Evolutionary conservation across 192 early-diverging fungal species (phyloP), one percentile per base, ranked within the genome.

Genomic region (Gamsiella multidivaricata): DNA sequence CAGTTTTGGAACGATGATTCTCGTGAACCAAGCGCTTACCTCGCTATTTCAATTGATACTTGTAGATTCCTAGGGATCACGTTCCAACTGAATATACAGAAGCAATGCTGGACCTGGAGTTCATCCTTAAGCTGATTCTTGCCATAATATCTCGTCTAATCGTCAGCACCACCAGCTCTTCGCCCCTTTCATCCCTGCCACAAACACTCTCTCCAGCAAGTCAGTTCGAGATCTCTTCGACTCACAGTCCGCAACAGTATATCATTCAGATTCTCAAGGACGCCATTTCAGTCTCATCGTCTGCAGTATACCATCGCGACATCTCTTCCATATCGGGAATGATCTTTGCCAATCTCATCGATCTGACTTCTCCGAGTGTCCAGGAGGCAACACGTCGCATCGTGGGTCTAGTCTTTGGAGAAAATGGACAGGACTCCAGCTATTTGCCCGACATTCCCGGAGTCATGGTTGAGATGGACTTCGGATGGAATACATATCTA

Each of bases 311-410:
- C 33, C 74, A 78, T 22, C 74, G 74, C 41, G 74, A 78, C 43
- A 25, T 78, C 9, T 78, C 74, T 33, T 78, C 74, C 15, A 78
- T 78, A 22, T 78, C 74, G 17, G 74, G 74, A 51, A 78, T 78
- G 74, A 51, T 78, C 31, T 78, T 78, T 53, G 74, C 74, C 34
- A 78, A 78, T 22, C 34, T 78, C 15, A 42, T 78, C 29, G 74
- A 78, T 36, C 43, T 78, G 28, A 78, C 74, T 1, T 56, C 74
- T 1, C 66, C 74, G 9, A 64, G 33, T 3, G 54, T 69, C 18
- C 51, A 68, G 45, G 65, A 78, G 18, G 55, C 57, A 6, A 51
- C 65, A 11, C 42, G 54, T 26, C 60, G 74, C 20, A 69, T 43
- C 5, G 22, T 64, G 18, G 51, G 39, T 9, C 65, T 78, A 12